Conservation (phyloP, 306 rosid species). For the Trifolium fragiferum region DNA sequence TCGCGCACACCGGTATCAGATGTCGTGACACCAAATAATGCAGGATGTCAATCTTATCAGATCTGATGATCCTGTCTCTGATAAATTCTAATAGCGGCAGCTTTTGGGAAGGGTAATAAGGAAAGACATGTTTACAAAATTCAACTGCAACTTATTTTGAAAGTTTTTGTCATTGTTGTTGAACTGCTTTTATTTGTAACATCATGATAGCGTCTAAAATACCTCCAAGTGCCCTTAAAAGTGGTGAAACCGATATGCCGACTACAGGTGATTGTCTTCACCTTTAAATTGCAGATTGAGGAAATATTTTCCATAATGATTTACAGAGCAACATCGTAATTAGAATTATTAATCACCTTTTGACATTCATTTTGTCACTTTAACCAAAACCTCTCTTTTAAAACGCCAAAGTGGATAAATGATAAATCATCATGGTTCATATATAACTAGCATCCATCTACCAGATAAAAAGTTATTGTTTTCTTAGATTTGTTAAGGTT, state of each 20-base stretch:
- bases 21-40: too few species aligned
- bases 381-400: too few species aligned
- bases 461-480: too few species aligned
- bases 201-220: slow-evolving; percentile 92
- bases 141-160: slow-evolving; percentile 26
- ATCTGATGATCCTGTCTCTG: slow-evolving; percentile 9
- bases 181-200: slow-evolving; percentile 44
- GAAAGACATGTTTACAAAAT: neutral
- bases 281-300: slow-evolving; percentile 26
- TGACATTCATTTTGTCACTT: too few species aligned
- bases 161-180: slow-evolving; percentile 32
- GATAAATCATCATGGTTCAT: too few species aligned
- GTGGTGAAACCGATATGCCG: slow-evolving; percentile 79
- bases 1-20: too few species aligned
- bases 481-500: too few species aligned
- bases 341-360: too few species aligned
- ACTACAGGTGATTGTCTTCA: slow-evolving; percentile 70
- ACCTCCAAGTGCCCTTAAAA: slow-evolving; percentile 75
- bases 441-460: too few species aligned
- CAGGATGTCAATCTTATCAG: slow-evolving; percentile 17
- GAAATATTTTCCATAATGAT: neutral
- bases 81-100: neutral
- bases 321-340: slow-evolving; percentile 10
- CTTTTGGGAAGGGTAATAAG: slow-evolving; percentile 22
- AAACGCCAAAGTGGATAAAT: too few species aligned